These are phyloP conservation scores for Xerocomus spinulosus DNA, from an alignment of 768 basidiomycete genomes.

Conservation along the genomic window DNA sequence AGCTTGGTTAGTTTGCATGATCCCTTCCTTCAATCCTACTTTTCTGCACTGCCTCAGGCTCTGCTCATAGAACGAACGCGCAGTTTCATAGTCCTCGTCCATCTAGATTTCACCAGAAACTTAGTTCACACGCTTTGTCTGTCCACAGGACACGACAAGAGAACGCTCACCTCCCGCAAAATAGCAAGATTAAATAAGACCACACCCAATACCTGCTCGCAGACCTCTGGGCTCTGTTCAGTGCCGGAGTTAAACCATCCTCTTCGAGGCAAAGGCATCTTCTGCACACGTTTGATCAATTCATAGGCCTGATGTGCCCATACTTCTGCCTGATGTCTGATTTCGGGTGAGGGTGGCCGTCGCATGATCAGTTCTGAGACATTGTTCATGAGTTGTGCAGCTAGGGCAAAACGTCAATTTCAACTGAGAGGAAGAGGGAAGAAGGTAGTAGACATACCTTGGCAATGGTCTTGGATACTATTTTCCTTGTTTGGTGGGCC, in stretches of 20 bases:
- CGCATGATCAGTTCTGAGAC: slow-evolving; percentile 41
- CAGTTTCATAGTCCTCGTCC: slow-evolving; percentile 27
- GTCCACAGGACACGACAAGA: not conserved
- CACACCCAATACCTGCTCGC: slow-evolving; percentile 53
- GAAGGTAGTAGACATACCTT: slow-evolving; percentile 39
- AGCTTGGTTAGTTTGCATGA: slow-evolving; percentile 33
- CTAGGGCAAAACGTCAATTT: slow-evolving; percentile 18
- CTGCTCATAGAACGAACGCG: slow-evolving; percentile 29
- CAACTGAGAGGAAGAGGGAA: too few relatives aligned
- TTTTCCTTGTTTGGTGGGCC: slow-evolving; percentile 38
- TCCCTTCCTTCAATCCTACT: slow-evolving; percentile 32
- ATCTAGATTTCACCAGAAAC: slow-evolving; percentile 22
- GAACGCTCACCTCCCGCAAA: slow-evolving; percentile 39
- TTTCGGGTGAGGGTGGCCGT: slow-evolving; percentile 33
- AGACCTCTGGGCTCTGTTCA: slow-evolving; percentile 34
- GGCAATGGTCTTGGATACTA: slow-evolving; percentile 49
- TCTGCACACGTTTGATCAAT: slow-evolving; percentile 28
- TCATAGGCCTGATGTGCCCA: slow-evolving; percentile 54
- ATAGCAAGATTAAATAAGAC: slow-evolving; percentile 60
- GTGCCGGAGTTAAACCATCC: slow-evolving; percentile 18
- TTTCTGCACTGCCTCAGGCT: slow-evolving; percentile 30
- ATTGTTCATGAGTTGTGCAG: slow-evolving; percentile 47
- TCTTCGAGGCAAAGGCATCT: slow-evolving; percentile 11
- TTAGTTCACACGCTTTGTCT: not conserved
- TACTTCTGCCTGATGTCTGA: slow-evolving; percentile 46